Evolutionary conservation across 2,329 filamentous ascomycete genomes (phyloP).

Genomic region (Aspergillus amoenus): DNA sequence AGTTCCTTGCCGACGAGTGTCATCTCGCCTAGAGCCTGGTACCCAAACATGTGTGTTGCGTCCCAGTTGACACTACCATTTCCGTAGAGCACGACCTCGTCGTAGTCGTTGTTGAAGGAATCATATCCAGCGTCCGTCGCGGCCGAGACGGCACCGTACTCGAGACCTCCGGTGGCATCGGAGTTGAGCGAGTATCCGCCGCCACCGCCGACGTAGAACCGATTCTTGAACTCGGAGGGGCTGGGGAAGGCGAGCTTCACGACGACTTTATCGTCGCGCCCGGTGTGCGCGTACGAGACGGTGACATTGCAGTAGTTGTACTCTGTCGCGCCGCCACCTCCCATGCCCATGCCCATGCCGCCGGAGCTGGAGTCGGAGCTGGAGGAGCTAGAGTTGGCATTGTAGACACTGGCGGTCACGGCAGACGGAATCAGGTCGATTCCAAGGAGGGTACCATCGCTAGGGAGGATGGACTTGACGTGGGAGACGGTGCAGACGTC

Average conservation of each 20-base stretch:
- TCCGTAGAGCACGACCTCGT: constrained; percentile 41
- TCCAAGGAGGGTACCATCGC: constrained; percentile 44
- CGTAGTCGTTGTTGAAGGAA: constrained; percentile 39
- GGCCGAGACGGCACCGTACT: constrained; percentile 44
- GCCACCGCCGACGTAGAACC: constrained; percentile 48
- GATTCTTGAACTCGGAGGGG: constrained; percentile 42
- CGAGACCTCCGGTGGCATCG: constrained; percentile 41
- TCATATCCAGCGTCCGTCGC: constrained; percentile 48
- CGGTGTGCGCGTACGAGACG: constrained; percentile 44
- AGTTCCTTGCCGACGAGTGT: constrained; percentile 48
- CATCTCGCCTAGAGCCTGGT: constrained; percentile 55
- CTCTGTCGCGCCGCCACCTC: constrained; percentile 4
- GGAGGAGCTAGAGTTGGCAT: constrained; percentile 24
- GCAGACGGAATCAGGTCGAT: constrained; percentile 44
- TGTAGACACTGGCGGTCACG: constrained; percentile 44
- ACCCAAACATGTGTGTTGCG: constrained; percentile 38
- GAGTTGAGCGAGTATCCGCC: constrained; percentile 44
- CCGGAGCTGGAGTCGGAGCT: background rate
- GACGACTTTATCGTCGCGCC: constrained; percentile 39
- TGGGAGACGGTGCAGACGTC: constrained; percentile 46
- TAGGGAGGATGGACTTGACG: constrained; percentile 43
- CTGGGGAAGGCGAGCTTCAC: constrained; percentile 39
- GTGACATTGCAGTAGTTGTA: constrained; percentile 44
- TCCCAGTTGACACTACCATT: constrained; percentile 48
- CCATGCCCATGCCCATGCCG: constrained; percentile 17